Evolutionary conservation across 768 basidiomycete genomes (phyloP), one percentile per base, ranked within the genome.

Genomic region (Rhizopogon vinicolor): DNA sequence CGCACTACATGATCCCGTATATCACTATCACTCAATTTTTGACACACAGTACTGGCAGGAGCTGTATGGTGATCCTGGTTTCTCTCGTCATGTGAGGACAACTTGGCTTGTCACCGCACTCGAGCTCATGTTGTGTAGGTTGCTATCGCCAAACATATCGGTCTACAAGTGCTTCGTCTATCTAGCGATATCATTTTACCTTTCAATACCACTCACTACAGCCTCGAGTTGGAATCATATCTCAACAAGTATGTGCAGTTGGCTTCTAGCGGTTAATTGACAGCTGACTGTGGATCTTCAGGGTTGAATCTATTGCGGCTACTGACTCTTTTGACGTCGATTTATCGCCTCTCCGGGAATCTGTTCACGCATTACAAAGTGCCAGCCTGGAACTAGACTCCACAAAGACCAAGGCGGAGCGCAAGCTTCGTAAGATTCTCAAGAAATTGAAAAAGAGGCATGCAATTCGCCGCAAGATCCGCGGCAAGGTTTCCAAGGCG

Each of bases 161-260:
- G 86, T 19, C 66, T 87, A 33, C 72, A 79, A 59, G 66, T 75
- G 5, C 64, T 87, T n/a, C 75, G 84, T 40, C 54, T 87, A 3
- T 72, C 81, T 4, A 78, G 81, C 53, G 71, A 78, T 19, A 65
- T 85, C 44, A 64, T 87, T 18, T 72, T 87, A 19, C 86, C 86
- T 1, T 67, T 87, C 58, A 87, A 87, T 65, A 86, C 85, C 7
- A 87, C 85, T 0, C 82, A 86, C 65, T 87, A 87, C 60, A 68
- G 84, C 0, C 65, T 74, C 37, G 80, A 85, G 57, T 73, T 88
- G 22, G 74, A 68, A 45, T 63, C 60, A 18, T 87, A 88, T 63
- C 72, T 85, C 3, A 64, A 77, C 49, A 74, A 75, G 84, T 84
- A 55, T 41, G 77, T 60, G 35, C 14, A n/a, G 9, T 44, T 31